Evolutionary conservation across 768 basidiomycete genomes (phyloP), one percentile per base, ranked within the genome.

Genomic region (Lentinula aciculospora): DNA sequence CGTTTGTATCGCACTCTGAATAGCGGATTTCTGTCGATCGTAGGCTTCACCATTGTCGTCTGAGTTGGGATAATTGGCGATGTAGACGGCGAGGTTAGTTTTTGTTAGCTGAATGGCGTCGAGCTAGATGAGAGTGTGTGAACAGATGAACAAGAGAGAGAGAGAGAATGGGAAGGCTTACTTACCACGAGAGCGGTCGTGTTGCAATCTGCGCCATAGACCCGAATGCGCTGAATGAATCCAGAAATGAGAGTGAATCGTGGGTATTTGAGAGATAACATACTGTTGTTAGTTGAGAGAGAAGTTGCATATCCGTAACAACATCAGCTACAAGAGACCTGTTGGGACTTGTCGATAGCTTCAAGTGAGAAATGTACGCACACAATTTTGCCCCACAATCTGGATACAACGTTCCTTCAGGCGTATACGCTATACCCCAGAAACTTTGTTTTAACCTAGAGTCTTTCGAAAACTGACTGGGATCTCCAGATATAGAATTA

Each of bases 81-180:
- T 76, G 69, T 75, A 94, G 7, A 95, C 89, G 2, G 71, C 77
- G 82, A 97, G 80, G 69, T 96, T 77, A 37, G 93, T 89, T 71
- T 95, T 90, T 34, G 95, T 97, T 58, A 83, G 84, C 64, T 87
- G 79, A 64, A 99, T 94, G 15, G 95, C 96, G 62, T 94, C 88
- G 28, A 98, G 81, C 76, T 87, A 59, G 17, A 28, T 50, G 7
- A 58, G 42, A 44, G n/a, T n/a, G n/a, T n/a, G n/a, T n/a, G n/a
- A n/a, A 27, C 12, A 19, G 32, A 34, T 19, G 4, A 53, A 23
- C 42, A 5, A 12, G 29, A 39, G 10, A 15, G 32, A 15, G 56
- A 12, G 4, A 34, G 36, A 9, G 2, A 15, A 54, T 6, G 4
- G 5, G 21, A 10, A 3, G 37, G 8, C 12, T 32, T 42, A 74